Evolutionary conservation across 129 eudicot genomes (phyloP), one percentile per base, ranked within the genome.

Genomic region (Ambrosia trifida): DNA sequence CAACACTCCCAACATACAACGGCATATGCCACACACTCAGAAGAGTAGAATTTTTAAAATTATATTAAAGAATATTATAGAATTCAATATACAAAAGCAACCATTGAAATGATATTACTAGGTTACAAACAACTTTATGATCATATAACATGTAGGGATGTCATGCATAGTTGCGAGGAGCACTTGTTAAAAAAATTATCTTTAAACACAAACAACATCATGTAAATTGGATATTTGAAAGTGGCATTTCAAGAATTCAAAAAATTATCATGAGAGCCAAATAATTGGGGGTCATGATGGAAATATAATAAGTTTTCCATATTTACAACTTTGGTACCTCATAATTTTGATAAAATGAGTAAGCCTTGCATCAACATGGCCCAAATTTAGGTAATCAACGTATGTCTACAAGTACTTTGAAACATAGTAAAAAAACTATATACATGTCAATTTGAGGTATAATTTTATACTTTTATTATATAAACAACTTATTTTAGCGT

Each of bases 361-460:
- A 68, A 75, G 79, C 73, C 79, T 75, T 75, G n/a, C 79, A 75
- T 75, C 79, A 75, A 75, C 73, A 75, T 56, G 79, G 72, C 73
- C 79, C 73, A 75, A 75, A 30, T 75, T 44, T 75, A 75, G 68
- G 74, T 75, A 75, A 75, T 68, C 68, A 75, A 66, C 69, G 47
- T 12, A 43, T 40, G 44, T 2, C 11, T 40, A 40, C 44, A 40
- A 40, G 28, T 24, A 24, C 28, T 24, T 24, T 24, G 28, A 24
- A 24, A 24, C 28, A 24, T 24, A 24, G 28, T 24, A 24, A 24
- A 24, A 24, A 24, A 24, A 24, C 28, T 24, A 24, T 24, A 24
- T 24, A 24, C 28, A 24, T 24, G 28, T 24, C 28, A 24, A 24
- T 0, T 24, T 24, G 28, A 24, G 28, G 28, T 24, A 24, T 24